These are phyloP conservation scores for Falciphora oryzae DNA, from an alignment of 2,329 filamentous ascomycete genomes.

Conservation along the genomic window DNA sequence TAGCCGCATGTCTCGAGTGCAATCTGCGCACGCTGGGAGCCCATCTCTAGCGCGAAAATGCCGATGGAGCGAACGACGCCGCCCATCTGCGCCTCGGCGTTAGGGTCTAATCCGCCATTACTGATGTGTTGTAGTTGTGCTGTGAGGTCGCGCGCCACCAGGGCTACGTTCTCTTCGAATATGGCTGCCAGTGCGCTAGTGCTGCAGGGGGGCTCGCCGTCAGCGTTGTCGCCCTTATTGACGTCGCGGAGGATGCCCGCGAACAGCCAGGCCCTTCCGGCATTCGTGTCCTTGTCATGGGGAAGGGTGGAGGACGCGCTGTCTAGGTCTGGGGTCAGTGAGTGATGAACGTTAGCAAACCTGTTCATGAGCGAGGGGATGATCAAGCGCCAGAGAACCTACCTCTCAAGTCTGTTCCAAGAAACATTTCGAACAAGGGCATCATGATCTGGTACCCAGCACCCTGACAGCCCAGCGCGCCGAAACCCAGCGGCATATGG, in stretches of 20 bases:
- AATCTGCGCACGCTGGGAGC: constrained; percentile 11
- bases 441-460: background rate
- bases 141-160: background rate
- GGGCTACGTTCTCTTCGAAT: background rate
- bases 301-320: background rate
- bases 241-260: constrained; percentile 8
- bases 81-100: background rate
- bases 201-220: background rate
- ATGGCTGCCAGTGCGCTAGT: background rate
- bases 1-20: constrained; percentile 7
- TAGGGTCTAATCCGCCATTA: background rate
- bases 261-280: constrained; percentile 8
- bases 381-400: background rate
- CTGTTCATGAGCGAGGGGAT: background rate
- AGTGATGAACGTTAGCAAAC: background rate
- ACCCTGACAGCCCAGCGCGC: constrained; percentile 9
- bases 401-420: background rate
- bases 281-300: constrained; percentile 10
- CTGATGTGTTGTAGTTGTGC: background rate
- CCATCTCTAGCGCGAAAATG: constrained; percentile 11
- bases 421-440: background rate
- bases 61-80: constrained; percentile 1
- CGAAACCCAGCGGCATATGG: constrained; percentile 6
- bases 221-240: background rate
- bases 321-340: background rate